These are phyloP conservation scores for Aspergillus heteromorphus DNA, from an alignment of 495 filamentous ascomycete genomes.

Conservation along the genomic window DNA sequence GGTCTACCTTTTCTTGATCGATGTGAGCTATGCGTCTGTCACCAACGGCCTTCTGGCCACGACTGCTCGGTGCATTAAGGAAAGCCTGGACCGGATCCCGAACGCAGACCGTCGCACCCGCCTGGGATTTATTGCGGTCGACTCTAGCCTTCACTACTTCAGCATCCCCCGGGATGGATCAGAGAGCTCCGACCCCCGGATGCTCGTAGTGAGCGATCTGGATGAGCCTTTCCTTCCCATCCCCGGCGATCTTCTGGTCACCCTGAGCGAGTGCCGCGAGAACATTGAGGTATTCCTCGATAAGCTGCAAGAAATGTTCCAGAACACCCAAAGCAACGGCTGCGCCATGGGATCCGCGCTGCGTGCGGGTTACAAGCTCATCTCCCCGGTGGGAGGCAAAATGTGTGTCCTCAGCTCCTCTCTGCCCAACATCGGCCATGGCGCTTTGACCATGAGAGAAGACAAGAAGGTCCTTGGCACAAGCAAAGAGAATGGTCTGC, in stretches of 20 bases:
- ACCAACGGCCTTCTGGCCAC: constrained; percentile 92
- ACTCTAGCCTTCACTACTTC: constrained; percentile 94
- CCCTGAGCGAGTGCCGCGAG: constrained; percentile 78
- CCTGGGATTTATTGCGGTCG: constrained; percentile 91
- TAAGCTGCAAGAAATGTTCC: constrained; percentile 95
- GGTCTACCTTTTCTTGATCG: constrained; percentile 96
- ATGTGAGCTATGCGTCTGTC: constrained; percentile 90
- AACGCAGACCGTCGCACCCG: constrained; percentile 92
- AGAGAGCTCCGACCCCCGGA: constrained; percentile 73
- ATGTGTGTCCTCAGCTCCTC: constrained; percentile 84
- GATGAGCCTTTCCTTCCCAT: constrained; percentile 97
- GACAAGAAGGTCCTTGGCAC: constrained; percentile 96
- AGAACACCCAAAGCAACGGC: constrained; percentile 76
- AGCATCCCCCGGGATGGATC: constrained; percentile 82
- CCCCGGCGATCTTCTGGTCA: constrained; percentile 87
- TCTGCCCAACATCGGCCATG: constrained; percentile 84
- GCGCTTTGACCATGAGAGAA: constrained; percentile 89
- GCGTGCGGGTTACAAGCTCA: constrained; percentile 89
- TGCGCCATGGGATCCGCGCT: constrained; percentile 93
- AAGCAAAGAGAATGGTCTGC: constrained; percentile 76
- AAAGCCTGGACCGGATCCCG: constrained; percentile 93
- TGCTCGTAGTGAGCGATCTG: constrained; percentile 93
- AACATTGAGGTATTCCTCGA: constrained; percentile 88
- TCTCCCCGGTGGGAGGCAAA: constrained; percentile 89
- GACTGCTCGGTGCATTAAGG: constrained; percentile 85